Base-by-base conservation (phyloP, 768 basidiomycete species). In the Grammothele lineata region DNA sequence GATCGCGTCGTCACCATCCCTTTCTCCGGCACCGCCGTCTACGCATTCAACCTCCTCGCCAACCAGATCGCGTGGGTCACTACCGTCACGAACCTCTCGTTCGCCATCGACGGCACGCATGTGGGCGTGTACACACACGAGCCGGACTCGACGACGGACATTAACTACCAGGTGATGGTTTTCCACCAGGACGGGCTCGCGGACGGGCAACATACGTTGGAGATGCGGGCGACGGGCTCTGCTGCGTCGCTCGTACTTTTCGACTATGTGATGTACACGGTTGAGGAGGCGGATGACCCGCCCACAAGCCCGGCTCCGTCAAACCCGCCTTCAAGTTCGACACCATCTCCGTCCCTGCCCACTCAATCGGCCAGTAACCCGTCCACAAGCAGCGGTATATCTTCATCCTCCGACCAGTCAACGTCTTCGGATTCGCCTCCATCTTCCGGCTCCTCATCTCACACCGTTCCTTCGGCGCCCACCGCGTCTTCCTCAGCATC, bases 261-360 rank as follows among this genome's bases (percentile, higher is more conserved):
- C 32, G 48, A 50, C 36, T 50, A 37, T 27, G 42, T 43, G 18
- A 12, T 37, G 9, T 50, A 44, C 34, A 50, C 48, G 27, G 14
- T 14, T 7, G 27, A 30, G 14, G 27, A 7, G 27, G 27, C 7
- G 14, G 43, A 45, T 11, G 25, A 26, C 19, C 25, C 40, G 9
- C 38, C 38, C 12, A 14, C 37, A n/a, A n/a, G n/a, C n/a, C n/a
- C 21, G 14, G 14, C 38, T 15, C 21, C 12, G 23, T n/a, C 35
- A 18, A 19, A 36, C 10, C 21, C 35, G 15, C 9, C 15, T 8
- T 36, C 35, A 18, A 39, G 38, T 3, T 3, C 1, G 22, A 14
- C 3, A 34, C 33, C 1, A 34, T 34, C 6, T n/a, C 14, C 33
- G 7, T 4, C 33, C 15, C 14, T 14, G 18, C 18, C 33, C 33